phyloP scores from a whole-genome alignment of 345 rosid species.

The Physaria fendleri region DNA sequence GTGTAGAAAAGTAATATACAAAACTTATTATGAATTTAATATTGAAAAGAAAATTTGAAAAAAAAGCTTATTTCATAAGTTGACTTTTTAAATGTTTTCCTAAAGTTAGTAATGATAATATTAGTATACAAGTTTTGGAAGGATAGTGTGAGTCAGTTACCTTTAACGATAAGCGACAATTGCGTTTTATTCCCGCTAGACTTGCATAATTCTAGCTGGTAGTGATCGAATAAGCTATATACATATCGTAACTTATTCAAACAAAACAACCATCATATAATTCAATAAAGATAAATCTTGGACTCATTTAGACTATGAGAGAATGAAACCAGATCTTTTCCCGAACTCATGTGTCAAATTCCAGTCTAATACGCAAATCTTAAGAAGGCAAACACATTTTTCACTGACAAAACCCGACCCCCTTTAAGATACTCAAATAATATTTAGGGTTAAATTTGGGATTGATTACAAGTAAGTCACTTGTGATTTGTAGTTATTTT shows the following conservation, averaged over 20 bases:
- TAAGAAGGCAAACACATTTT: neutral
- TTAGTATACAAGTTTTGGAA: too few relatives aligned
- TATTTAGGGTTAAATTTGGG: too few relatives aligned
- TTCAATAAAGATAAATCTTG: neutral
- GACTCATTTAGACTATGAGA: neutral
- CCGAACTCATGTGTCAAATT: neutral
- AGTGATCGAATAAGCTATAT: slow-evolving; percentile 54
- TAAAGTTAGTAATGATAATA: too few relatives aligned
- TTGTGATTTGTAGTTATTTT: too few relatives aligned
- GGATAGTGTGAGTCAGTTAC: too few relatives aligned
- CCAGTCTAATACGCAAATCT: neutral
- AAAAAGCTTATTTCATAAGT: too few relatives aligned
- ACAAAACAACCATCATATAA: neutral
- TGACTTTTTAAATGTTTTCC: too few relatives aligned
- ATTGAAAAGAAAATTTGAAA: too few relatives aligned
- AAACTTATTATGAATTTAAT: too few relatives aligned
- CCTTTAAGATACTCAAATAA: too few relatives aligned
- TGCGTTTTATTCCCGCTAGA: slow-evolving; percentile 36
- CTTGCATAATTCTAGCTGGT: slow-evolving; percentile 39
- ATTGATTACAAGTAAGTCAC: too few relatives aligned
- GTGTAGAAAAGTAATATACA: too few relatives aligned
- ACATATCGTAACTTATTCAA: slow-evolving; percentile 45
- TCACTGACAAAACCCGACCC: neutral
- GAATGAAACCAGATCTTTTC: neutral
- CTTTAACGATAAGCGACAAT: slow-evolving; percentile 89